Percentiles rank a stretch among this genome's conserved stretches.
Evolutionary conservation across 2,329 filamentous ascomycete species (phyloP).

Genomic region (Neofusicoccum parvum): DNA sequence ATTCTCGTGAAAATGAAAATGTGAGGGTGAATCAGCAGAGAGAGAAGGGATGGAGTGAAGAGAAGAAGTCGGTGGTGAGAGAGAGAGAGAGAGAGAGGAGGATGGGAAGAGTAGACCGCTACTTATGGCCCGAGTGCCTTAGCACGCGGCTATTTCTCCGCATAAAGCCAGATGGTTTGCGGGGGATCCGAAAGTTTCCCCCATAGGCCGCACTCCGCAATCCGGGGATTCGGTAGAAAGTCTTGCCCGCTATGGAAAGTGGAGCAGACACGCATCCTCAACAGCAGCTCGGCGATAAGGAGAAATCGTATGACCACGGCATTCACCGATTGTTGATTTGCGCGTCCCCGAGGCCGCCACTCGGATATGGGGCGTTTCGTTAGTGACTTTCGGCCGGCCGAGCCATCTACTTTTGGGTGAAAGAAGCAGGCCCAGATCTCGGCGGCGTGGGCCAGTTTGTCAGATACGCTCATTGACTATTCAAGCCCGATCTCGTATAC

Average conservation of each 20-base stretch:
- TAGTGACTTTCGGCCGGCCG: neutral
- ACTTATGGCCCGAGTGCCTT: neutral
- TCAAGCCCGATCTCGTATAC: too few species aligned
- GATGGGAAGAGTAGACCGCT: neutral
- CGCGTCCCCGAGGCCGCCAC: too few species aligned
- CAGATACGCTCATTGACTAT: too few species aligned
- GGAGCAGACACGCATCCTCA: neutral
- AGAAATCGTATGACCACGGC: neutral
- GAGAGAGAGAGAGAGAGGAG: too few species aligned
- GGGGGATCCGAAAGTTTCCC: neutral
- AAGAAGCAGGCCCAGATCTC: too few species aligned
- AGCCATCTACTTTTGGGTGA: neutral
- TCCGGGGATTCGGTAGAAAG: slow-evolving; percentile 5
- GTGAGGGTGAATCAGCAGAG: neutral
- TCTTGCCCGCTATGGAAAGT: neutral
- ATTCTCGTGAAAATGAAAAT: too few species aligned
- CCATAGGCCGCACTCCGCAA: neutral
- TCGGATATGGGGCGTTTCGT: too few species aligned
- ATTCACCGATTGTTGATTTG: too few species aligned
- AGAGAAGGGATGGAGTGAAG: neutral
- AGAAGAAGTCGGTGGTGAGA: neutral
- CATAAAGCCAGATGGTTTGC: neutral
- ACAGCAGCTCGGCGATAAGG: neutral
- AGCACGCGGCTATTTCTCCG: neutral
- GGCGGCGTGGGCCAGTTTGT: too few species aligned